Conservation (phyloP, 108 stramenopile species). For the Discostella pseudostelligera region DNA sequence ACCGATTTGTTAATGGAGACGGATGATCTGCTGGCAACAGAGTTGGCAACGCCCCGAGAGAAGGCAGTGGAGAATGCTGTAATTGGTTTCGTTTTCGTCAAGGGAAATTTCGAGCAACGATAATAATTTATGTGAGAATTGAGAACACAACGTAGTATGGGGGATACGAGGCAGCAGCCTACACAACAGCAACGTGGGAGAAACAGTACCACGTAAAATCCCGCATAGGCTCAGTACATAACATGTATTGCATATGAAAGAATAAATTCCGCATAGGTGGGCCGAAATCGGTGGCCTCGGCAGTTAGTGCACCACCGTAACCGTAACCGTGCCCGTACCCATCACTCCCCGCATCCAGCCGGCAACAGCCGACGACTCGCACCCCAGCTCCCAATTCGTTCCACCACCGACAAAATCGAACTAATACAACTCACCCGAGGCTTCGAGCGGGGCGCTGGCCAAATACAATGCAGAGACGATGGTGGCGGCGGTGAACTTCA, state of each 20-base stretch:
- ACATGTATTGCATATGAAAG: neutral
- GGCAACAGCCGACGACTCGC: neutral
- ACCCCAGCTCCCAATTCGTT: no score
- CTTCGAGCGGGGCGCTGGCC: constrained; percentile 19
- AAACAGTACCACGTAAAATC: no score
- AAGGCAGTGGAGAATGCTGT: constrained; percentile 40
- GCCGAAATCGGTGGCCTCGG: neutral
- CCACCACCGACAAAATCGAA: neutral
- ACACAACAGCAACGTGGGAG: neutral
- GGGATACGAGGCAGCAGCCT: neutral
- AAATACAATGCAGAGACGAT: constrained; percentile 27
- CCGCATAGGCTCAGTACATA: no score
- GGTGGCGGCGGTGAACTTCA: constrained; percentile 49
- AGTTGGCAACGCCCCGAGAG: constrained; percentile 25
- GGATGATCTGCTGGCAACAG: constrained; percentile 8
- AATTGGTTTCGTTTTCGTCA: neutral
- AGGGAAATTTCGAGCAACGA: neutral
- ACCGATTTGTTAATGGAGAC: neutral
- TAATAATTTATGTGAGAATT: constrained; percentile 7
- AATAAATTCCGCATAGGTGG: neutral
- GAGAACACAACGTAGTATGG: neutral
- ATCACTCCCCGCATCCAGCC: no score
- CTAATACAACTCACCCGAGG: constrained; percentile 27
- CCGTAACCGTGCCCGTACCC: neutral
- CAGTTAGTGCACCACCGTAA: neutral